These are phyloP conservation scores for Friedmanniomyces endolithicus DNA, from an alignment of 495 filamentous ascomycete species.

Conservation along the genomic window DNA sequence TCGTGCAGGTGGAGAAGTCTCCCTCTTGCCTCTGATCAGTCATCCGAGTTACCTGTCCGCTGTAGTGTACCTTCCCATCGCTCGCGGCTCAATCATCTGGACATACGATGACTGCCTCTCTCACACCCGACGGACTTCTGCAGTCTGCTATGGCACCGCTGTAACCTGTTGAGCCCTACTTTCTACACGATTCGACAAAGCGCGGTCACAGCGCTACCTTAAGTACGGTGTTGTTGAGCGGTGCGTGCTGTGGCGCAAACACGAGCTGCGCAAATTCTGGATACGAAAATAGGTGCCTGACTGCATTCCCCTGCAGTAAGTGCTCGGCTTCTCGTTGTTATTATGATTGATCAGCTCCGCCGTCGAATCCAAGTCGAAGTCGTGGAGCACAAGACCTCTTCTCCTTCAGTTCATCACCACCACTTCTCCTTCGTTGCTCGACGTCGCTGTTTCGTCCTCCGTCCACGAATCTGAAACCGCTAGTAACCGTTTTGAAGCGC, in stretches of 20 bases:
- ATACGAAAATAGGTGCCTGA: not conserved
- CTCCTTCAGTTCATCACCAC: not conserved
- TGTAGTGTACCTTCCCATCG: too few relatives aligned
- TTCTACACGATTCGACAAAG: too few relatives aligned
- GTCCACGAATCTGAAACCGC: not conserved
- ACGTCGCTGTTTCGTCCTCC: not conserved
- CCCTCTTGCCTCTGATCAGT: too few relatives aligned
- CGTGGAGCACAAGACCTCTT: not conserved
- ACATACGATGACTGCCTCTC: too few relatives aligned
- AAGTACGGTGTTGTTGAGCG: not conserved
- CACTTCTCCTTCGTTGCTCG: not conserved
- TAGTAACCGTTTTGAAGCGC: not conserved
- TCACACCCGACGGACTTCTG: too few relatives aligned
- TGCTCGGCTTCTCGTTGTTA: too few relatives aligned
- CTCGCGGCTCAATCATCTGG: too few relatives aligned
- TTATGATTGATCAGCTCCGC: not conserved
- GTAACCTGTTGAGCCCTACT: constrained; percentile 20
- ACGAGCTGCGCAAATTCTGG: not conserved
- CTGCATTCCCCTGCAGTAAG: not conserved
- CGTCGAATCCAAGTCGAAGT: not conserved
- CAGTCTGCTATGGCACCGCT: too few relatives aligned
- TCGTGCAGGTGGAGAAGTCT: not conserved
- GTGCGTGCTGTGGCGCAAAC: not conserved
- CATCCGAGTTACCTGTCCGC: too few relatives aligned
- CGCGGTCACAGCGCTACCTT: not conserved